Conservation (phyloP, 202 grass and related monocot species). For the Tripidium arundinaceum region DNA sequence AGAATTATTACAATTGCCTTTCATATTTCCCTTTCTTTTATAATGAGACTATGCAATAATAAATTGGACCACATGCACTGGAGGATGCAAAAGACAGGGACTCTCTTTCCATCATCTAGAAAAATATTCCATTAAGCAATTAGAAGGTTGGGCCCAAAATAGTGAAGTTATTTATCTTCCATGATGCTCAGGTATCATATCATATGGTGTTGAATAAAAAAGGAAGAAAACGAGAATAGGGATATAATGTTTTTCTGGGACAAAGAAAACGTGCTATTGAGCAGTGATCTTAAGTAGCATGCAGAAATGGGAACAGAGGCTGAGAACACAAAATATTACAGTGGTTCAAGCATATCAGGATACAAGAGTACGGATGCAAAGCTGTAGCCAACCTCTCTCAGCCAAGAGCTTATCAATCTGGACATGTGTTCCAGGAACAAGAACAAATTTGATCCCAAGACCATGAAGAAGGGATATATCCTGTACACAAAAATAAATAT, state of each 20-base stretch:
- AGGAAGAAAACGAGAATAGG: not conserved
- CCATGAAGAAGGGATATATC: conserved; percentile 97
- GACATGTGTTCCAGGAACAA: conserved; percentile 90
- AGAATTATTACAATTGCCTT: not conserved
- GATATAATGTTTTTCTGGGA: not conserved
- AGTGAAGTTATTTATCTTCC: not conserved
- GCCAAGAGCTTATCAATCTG: conserved; percentile 86
- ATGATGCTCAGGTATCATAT: not conserved
- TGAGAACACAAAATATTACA: conserved; percentile 10
- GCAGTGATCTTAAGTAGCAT: not conserved
- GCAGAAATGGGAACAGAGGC: not conserved
- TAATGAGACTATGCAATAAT: too few species aligned
- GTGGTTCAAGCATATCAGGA: not conserved
- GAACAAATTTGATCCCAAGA: conserved; percentile 89
- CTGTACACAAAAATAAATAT: conserved; percentile 33
- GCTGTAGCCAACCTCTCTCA: conserved; percentile 54
- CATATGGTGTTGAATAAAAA: not conserved
- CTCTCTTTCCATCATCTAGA: too few species aligned
- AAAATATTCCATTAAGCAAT: too few species aligned
- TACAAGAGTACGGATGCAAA: conserved; percentile 16
- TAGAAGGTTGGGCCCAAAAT: not conserved
- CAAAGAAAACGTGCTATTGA: not conserved
- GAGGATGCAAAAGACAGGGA: too few species aligned
- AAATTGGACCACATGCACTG: too few species aligned
- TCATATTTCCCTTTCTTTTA: not conserved